A percentile compares a stretch with the other conserved stretches of the same genome.
Evolutionary conservation across 257 asterid genomes (phyloP).

Genomic region (Coffea eugenioides): DNA sequence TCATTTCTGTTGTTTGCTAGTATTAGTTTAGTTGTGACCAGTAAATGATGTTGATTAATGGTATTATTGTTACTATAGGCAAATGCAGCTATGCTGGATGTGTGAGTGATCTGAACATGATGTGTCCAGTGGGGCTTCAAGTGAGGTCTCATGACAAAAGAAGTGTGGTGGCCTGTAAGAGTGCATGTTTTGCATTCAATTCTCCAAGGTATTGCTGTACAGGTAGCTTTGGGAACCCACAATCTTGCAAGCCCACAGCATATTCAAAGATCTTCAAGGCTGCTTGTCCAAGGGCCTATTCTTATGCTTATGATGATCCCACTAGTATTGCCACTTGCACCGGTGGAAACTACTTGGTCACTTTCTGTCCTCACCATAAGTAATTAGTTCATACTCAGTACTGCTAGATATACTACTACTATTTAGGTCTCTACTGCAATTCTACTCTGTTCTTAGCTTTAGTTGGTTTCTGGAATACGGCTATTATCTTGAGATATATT

Average conservation of each 20-base stretch:
- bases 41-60: background rate
- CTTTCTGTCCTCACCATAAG: conserved; percentile 85
- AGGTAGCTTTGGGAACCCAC: conserved; percentile 75
- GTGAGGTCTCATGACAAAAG: conserved; percentile 75
- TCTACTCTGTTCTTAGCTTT: background rate
- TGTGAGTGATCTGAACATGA: conserved; percentile 76
- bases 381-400: background rate
- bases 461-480: background rate
- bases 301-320: conserved; percentile 98
- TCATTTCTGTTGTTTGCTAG: background rate
- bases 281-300: conserved; percentile 93
- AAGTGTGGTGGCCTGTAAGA: conserved; percentile 82
- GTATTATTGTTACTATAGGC: conserved; percentile 34
- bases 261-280: conserved; percentile 84
- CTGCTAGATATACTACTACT: background rate
- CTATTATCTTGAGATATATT: background rate
- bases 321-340: conserved; percentile 94
- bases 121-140: conserved; percentile 98
- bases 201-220: conserved; percentile 94
- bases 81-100: conserved; percentile 90
- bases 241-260: conserved; percentile 91
- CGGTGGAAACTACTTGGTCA: conserved; percentile 66
- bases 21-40: background rate
- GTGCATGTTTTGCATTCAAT: conserved; percentile 89
- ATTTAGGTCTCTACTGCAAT: background rate